phyloP scores from a whole-genome alignment of 306 rosid genomes.

The Prunus mume region DNA sequence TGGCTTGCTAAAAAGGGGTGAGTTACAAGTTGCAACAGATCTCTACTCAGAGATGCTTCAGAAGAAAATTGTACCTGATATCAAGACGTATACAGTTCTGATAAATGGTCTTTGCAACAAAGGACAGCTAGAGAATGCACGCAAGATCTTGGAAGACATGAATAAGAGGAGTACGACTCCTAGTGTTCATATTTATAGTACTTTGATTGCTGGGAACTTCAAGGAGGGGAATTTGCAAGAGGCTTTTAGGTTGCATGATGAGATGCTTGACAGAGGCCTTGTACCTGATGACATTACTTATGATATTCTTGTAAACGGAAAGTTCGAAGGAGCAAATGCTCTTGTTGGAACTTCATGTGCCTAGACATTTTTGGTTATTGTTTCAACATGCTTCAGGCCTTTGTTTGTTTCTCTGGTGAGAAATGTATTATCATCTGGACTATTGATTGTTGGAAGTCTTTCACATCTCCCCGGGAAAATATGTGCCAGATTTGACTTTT shows the following conservation, averaged over 20 bases:
- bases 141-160: constrained; percentile 61
- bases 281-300: constrained; percentile 57
- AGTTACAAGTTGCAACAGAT: constrained; percentile 49
- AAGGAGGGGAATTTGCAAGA: constrained; percentile 66
- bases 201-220: constrained; percentile 64
- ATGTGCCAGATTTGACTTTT: not conserved
- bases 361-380: not conserved
- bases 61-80: constrained; percentile 61
- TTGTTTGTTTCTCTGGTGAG: not conserved
- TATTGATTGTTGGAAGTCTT: not conserved
- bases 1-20: constrained; percentile 57
- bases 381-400: constrained; percentile 3
- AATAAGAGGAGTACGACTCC: constrained; percentile 40
- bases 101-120: constrained; percentile 60
- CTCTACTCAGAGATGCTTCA: constrained; percentile 79
- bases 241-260: constrained; percentile 74
- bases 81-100: constrained; percentile 40
- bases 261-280: constrained; percentile 83
- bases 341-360: constrained; percentile 13
- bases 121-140: constrained; percentile 58
- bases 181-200: constrained; percentile 57
- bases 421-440: not conserved
- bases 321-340: constrained; percentile 35
- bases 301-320: constrained; percentile 68
- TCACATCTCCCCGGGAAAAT: not conserved